phyloP scores from a whole-genome alignment of 2,329 filamentous ascomycete species.

The Calonectria honghensis region DNA sequence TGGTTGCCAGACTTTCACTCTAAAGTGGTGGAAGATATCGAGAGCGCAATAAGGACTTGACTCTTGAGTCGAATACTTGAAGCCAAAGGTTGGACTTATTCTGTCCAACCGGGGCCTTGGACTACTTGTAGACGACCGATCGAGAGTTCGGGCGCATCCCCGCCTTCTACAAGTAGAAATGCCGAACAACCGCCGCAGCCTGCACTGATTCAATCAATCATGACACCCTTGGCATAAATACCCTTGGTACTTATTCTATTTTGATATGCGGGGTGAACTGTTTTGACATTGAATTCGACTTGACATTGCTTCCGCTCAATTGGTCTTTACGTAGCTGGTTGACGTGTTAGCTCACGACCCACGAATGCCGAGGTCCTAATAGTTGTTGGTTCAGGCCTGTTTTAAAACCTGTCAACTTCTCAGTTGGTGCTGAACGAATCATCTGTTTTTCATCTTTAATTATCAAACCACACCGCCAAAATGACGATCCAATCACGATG shows the following conservation, averaged over 20 bases:
- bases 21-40: background rate
- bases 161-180: constrained; percentile 11
- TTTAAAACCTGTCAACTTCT: background rate
- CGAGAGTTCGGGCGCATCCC: background rate
- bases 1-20: background rate
- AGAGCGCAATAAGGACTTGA: background rate
- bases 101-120: background rate
- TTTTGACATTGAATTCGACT: background rate
- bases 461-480: background rate
- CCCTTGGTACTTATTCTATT: background rate
- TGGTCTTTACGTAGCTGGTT: background rate
- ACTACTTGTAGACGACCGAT: background rate
- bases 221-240: background rate
- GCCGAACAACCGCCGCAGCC: constrained; percentile 1
- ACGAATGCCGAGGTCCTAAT: constrained; percentile 9
- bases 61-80: background rate
- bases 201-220: background rate
- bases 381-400: background rate
- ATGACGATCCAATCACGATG: constrained; percentile 71
- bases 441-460: background rate
- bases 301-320: background rate
- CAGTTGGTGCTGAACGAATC: background rate
- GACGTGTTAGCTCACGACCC: background rate
- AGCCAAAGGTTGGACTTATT: background rate
- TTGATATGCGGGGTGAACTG: background rate